Evolutionary conservation across 164 flowering plant species (phyloP).

Genomic region (Annona squamosa): DNA sequence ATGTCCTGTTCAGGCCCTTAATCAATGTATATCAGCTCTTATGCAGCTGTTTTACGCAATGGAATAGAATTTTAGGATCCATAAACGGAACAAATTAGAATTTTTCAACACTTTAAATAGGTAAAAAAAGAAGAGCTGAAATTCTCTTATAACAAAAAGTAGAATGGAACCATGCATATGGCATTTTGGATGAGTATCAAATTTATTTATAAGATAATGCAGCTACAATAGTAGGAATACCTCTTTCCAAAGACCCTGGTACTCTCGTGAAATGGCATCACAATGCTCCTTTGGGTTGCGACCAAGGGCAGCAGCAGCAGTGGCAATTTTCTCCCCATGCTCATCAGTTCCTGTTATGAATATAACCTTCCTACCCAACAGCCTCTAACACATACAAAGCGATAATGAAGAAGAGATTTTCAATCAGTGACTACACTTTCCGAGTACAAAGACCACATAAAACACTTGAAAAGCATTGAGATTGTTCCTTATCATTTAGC

Average conservation of each 20-base stretch:
- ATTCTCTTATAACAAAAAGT: neutral
- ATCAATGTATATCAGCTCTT: no score
- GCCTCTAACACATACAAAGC: slow-evolving; percentile 45
- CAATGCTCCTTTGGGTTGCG: slow-evolving; percentile 76
- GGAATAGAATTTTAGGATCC: no score
- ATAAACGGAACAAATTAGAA: no score
- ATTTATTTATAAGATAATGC: no score
- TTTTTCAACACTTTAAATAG: no score
- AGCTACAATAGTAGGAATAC: slow-evolving; percentile 25
- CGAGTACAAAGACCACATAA: neutral
- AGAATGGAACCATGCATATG: neutral
- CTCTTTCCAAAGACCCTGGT: slow-evolving; percentile 76
- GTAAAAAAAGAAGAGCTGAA: no score
- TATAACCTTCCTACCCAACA: slow-evolving; percentile 73
- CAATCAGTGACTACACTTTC: neutral
- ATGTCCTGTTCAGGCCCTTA: no score
- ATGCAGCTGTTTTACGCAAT: no score
- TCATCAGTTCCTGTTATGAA: slow-evolving; percentile 95
- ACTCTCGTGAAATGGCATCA: slow-evolving; percentile 65
- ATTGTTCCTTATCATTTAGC: no score
- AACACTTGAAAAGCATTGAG: no score
- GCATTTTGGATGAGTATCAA: neutral
- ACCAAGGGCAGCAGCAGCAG: slow-evolving; percentile 71
- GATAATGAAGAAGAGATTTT: neutral
- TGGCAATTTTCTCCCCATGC: slow-evolving; percentile 96